A percentile compares a stretch with the other conserved stretches of the same genome.
These are phyloP conservation scores for Erysimum cheiranthoides DNA, from an alignment of 345 rosid genomes.

Conservation along the genomic window DNA sequence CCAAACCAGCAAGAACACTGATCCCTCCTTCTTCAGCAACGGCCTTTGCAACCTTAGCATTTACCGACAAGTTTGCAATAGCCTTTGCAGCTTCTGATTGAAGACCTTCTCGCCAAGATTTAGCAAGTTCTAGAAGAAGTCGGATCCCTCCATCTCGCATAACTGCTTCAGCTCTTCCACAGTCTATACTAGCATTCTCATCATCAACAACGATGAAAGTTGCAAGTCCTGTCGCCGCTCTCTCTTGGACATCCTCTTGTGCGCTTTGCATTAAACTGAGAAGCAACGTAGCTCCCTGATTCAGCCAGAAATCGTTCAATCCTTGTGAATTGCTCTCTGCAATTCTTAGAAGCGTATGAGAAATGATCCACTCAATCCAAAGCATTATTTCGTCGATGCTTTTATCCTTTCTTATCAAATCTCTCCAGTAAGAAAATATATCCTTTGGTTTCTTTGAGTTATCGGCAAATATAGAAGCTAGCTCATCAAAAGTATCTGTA, in stretches of 20 bases:
- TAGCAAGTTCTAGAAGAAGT: conserved; percentile 71
- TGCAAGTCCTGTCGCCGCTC: conserved; percentile 79
- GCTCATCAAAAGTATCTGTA: conserved; percentile 55
- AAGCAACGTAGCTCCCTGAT: conserved; percentile 71
- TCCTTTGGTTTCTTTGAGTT: conserved; percentile 52
- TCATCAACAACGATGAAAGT: conserved; percentile 77
- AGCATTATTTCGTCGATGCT: conserved; percentile 57
- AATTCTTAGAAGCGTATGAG: conserved; percentile 66
- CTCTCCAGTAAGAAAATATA: conserved; percentile 63
- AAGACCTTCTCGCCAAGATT: conserved; percentile 74
- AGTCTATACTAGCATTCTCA: conserved; percentile 73
- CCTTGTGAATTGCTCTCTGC: conserved; percentile 72
- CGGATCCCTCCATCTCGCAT: conserved; percentile 75
- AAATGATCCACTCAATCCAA: conserved; percentile 80
- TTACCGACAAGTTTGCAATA: conserved; percentile 75
- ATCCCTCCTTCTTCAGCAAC: conserved; percentile 87
- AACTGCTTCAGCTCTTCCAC: conserved; percentile 85
- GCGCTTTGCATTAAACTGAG: conserved; percentile 77
- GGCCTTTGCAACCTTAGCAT: conserved; percentile 73
- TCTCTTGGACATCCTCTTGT: conserved; percentile 88
- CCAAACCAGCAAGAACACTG: conserved; percentile 62
- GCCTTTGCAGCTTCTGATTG: conserved; percentile 91
- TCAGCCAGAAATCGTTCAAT: conserved; percentile 70
- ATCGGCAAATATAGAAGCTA: conserved; percentile 61
- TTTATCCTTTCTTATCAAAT: conserved; percentile 50